phyloP scores from a whole-genome alignment of 1,284 basidiomycete species.

The Leccinum pachyderme region DNA sequence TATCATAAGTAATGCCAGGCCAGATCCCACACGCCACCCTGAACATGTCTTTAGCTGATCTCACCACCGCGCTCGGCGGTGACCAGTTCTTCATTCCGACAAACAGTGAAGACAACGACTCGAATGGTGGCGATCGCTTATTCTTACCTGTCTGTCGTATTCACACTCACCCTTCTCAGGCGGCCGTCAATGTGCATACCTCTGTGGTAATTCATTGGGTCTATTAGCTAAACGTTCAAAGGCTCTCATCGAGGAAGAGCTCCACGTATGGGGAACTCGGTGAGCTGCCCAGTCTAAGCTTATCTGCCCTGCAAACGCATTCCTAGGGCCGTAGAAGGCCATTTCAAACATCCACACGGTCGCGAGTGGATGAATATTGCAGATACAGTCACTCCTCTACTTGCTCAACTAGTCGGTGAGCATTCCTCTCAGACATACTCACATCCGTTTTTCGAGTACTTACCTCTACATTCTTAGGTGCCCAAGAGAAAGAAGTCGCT shows the following conservation, averaged over 20 bases:
- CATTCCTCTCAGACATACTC: slow-evolving; percentile 10
- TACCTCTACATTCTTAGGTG: slow-evolving; percentile 52
- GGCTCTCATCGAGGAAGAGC: slow-evolving; percentile 77
- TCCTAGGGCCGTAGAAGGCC: slow-evolving; percentile 83
- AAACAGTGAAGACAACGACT: slow-evolving; percentile 51
- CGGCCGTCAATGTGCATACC: slow-evolving; percentile 65
- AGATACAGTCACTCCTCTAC: slow-evolving; percentile 68
- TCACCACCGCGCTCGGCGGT: slow-evolving; percentile 39
- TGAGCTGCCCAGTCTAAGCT: slow-evolving; percentile 36
- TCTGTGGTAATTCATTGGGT: slow-evolving; percentile 96
- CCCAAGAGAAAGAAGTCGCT: slow-evolving; percentile 84
- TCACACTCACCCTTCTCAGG: slow-evolving; percentile 31
- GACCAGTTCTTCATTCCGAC: slow-evolving; percentile 64
- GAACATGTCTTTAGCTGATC: slow-evolving; percentile 16
- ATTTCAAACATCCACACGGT: slow-evolving; percentile 84
- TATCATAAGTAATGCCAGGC: neutral
- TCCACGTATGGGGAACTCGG: slow-evolving; percentile 86
- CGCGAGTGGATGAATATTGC: slow-evolving; percentile 86
- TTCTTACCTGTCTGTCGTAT: neutral
- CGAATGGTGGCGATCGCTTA: slow-evolving; percentile 30
- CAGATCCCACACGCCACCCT: neutral
- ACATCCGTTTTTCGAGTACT: slow-evolving; percentile 12
- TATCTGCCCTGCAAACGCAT: slow-evolving; percentile 6
- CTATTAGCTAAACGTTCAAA: slow-evolving; percentile 75
- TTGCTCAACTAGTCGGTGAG: slow-evolving; percentile 83